Evolutionary conservation across 129 eudicot genomes (phyloP).

Genomic region (Flaveria ramosissima): DNA sequence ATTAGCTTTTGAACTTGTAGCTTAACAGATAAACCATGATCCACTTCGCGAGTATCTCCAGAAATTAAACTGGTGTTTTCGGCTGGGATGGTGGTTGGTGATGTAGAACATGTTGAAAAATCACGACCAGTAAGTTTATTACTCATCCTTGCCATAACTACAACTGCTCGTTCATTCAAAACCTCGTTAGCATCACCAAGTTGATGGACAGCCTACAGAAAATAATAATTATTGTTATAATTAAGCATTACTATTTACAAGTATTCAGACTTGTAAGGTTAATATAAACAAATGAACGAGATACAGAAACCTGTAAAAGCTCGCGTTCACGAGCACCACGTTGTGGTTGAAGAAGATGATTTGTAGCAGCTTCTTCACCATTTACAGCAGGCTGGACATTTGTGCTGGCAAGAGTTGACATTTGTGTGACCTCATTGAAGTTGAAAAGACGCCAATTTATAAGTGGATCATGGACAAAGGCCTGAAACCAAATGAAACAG

Average conservation of each 20-base stretch:
- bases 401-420: constrained; percentile 63
- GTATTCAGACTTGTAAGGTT: background rate
- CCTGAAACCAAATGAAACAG: constrained; percentile 46
- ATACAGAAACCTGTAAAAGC: constrained; percentile 71
- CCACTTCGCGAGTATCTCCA: constrained; percentile 84
- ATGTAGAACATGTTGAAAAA: constrained; percentile 58
- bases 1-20: constrained; percentile 92
- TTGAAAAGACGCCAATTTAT: constrained; percentile 98
- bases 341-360: constrained; percentile 76
- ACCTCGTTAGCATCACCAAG: constrained; percentile 98
- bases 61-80: constrained; percentile 55
- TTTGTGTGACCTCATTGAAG: constrained; percentile 91
- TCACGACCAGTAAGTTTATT: constrained; percentile 97
- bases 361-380: constrained; percentile 61
- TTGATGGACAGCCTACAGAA: constrained; percentile 86
- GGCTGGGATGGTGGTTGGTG: constrained; percentile 55
- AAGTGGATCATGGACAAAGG: constrained; percentile 97
- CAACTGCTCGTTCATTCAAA: constrained; percentile 89
- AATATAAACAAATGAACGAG: background rate
- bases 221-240: constrained; percentile 20
- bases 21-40: constrained; percentile 89
- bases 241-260: background rate
- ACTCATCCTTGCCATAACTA: constrained; percentile 97
- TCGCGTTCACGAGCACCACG: constrained; percentile 94
- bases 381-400: constrained; percentile 65